Evolutionary conservation across 2,329 filamentous ascomycete species (phyloP).

Genomic region (Fusarium stilboides): DNA sequence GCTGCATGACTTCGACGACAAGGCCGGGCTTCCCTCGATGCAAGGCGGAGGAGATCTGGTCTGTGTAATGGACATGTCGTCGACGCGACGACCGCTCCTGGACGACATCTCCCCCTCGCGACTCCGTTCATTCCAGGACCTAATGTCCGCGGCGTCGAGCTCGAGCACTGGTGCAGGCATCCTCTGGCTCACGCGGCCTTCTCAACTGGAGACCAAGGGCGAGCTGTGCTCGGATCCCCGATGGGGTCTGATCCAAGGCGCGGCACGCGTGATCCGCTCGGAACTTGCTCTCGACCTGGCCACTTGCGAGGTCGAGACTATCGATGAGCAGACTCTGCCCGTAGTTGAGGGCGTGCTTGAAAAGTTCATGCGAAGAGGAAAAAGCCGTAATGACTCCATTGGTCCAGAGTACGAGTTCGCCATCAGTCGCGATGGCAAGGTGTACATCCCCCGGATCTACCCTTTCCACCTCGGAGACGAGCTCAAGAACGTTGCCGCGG

Average conservation of each 20-base stretch:
- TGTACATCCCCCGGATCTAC: conserved; percentile 15
- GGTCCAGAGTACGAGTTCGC: conserved; percentile 18
- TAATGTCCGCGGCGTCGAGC: conserved; percentile 8
- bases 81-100: conserved; percentile 9
- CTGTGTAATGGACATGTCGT: conserved; percentile 13
- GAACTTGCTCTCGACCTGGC: conserved; percentile 12
- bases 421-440: conserved; percentile 9
- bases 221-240: conserved; percentile 12
- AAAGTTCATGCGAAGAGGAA: conserved; percentile 12
- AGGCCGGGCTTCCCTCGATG: conserved; percentile 7
- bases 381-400: conserved; percentile 9
- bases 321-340: conserved; percentile 1
- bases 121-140: conserved; percentile 12
- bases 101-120: conserved; percentile 10
- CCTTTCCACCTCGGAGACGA: conserved; percentile 10
- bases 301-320: conserved; percentile 14
- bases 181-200: conserved; percentile 15
- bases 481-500: conserved; percentile 11
- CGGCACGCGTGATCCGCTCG: conserved; percentile 8
- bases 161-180: conserved; percentile 8
- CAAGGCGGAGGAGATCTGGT: conserved; percentile 13
- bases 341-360: conserved; percentile 10
- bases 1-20: conserved; percentile 11
- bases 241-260: conserved; percentile 12
- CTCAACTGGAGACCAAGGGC: conserved; percentile 10